A percentile compares a stretch with the other conserved stretches of the same genome.
These are phyloP conservation scores for Odonthalia washingtoniensis DNA, from an alignment of 31 red algal species.

Conservation along the genomic window DNA sequence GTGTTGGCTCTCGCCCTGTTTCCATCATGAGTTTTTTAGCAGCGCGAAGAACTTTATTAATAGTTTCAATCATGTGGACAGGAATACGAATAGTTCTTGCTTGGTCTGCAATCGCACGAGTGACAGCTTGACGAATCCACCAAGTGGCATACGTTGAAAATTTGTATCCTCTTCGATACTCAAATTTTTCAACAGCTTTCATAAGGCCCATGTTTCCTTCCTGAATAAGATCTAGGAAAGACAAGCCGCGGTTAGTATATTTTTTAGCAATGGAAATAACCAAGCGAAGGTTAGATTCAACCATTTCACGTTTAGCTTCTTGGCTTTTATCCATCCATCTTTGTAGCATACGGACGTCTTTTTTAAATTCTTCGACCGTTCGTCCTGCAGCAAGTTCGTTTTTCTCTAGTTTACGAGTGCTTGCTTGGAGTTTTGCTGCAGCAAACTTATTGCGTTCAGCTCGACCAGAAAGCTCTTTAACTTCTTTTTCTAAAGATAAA, in stretches of 20 bases:
- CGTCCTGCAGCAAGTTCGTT: too few species aligned
- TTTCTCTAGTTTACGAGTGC: too few species aligned
- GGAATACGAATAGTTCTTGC: slow-evolving; percentile 94
- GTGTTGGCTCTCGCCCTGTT: slow-evolving; percentile 71
- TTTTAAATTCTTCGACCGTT: slow-evolving; percentile 11
- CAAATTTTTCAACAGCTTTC: slow-evolving; percentile 94
- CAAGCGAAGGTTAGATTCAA: slow-evolving; percentile 93
- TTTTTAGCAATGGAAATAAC: slow-evolving; percentile 99
- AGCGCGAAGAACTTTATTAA: slow-evolving; percentile 61
- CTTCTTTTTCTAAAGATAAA: too few species aligned
- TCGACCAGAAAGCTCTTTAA: too few species aligned
- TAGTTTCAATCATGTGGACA: slow-evolving; percentile 97
- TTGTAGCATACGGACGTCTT: not conserved
- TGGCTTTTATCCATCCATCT: slow-evolving; percentile 45
- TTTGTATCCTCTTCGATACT: slow-evolving; percentile 94
- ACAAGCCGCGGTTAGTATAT: slow-evolving; percentile 92
- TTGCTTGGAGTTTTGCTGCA: too few species aligned
- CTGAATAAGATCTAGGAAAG: slow-evolving; percentile 97
- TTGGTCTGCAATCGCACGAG: slow-evolving; percentile 93
- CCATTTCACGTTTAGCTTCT: slow-evolving; percentile 96
- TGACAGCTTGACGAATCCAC: slow-evolving; percentile 99
- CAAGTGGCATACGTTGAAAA: slow-evolving; percentile 99
- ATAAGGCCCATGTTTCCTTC: slow-evolving; percentile 98
- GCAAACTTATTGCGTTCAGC: too few species aligned
- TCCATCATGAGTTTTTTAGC: slow-evolving; percentile 64